Evolutionary conservation across 306 rosid genomes (phyloP).

Genomic region (Gleditsia sinensis): DNA sequence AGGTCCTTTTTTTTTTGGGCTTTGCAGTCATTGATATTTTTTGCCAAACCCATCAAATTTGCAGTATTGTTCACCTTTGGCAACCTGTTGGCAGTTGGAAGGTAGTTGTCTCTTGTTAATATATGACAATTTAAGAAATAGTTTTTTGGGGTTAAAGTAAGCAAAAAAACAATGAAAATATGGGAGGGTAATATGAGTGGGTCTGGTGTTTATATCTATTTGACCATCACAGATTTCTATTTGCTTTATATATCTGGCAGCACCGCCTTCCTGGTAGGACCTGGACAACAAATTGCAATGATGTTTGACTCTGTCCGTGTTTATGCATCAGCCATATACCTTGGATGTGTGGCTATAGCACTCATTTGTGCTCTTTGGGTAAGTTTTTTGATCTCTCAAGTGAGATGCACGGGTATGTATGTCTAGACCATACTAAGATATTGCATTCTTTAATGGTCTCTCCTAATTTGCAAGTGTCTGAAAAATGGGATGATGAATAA

Average conservation of each 20-base stretch:
- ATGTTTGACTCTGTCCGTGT: conserved; percentile 87
- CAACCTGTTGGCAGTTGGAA: conserved; percentile 91
- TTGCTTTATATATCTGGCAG: conserved; percentile 62
- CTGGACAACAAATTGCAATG: conserved; percentile 68
- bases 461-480: neutral
- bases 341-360: conserved; percentile 84
- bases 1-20: conserved; percentile 25
- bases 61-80: conserved; percentile 86
- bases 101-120: conserved; percentile 52
- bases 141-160: neutral
- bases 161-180: conserved; percentile 1
- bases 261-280: conserved; percentile 93
- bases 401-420: neutral
- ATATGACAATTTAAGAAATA: conserved; percentile 16
- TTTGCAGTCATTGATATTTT: conserved; percentile 86
- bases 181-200: neutral
- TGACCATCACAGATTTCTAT: conserved; percentile 8
- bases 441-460: conserved; percentile 1
- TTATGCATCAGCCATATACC: conserved; percentile 79
- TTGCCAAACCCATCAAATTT: conserved; percentile 83
- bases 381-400: conserved; percentile 34
- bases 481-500: neutral
- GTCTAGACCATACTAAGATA: neutral
- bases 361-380: conserved; percentile 94
- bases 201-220: conserved; percentile 11